These are phyloP conservation scores for Silene noctiflora DNA, from an alignment of 179 eudicot genomes.

Conservation along the genomic window DNA sequence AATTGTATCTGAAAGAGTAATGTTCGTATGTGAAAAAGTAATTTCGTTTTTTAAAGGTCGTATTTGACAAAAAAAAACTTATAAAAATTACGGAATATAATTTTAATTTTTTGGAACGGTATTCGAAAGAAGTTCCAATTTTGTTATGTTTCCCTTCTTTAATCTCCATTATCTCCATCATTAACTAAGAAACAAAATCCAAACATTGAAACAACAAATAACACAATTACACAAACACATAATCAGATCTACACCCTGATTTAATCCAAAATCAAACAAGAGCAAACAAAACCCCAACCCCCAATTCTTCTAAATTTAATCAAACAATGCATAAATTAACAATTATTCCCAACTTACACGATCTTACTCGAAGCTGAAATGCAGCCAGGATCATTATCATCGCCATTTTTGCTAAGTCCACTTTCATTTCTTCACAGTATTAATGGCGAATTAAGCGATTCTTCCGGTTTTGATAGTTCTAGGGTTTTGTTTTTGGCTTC, in stretches of 20 bases:
- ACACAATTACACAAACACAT: neutral
- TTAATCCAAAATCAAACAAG: neutral
- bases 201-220: neutral
- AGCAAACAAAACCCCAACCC: neutral
- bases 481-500: constrained; percentile 73
- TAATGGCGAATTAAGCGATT: constrained; percentile 39
- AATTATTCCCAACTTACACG: neutral
- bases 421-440: constrained; percentile 37
- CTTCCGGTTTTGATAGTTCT: constrained; percentile 48
- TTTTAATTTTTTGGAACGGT: no score
- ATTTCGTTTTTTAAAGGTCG: no score
- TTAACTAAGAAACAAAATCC: neutral
- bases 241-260: constrained; percentile 11
- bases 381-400: constrained; percentile 24
- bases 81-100: no score
- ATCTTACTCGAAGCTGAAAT: constrained; percentile 25
- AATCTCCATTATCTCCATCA: neutral
- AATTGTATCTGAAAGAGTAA: no score
- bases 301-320: neutral
- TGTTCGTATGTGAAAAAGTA: no score
- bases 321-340: constrained; percentile 10
- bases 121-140: no score
- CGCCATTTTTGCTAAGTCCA: constrained; percentile 47
- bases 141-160: neutral
- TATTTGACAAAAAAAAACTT: no score